Evolutionary conservation across 1,139 yeast genomes (phyloP), one percentile per base, ranked within the genome.

Genomic region (Wickerhamiella infanticola): DNA sequence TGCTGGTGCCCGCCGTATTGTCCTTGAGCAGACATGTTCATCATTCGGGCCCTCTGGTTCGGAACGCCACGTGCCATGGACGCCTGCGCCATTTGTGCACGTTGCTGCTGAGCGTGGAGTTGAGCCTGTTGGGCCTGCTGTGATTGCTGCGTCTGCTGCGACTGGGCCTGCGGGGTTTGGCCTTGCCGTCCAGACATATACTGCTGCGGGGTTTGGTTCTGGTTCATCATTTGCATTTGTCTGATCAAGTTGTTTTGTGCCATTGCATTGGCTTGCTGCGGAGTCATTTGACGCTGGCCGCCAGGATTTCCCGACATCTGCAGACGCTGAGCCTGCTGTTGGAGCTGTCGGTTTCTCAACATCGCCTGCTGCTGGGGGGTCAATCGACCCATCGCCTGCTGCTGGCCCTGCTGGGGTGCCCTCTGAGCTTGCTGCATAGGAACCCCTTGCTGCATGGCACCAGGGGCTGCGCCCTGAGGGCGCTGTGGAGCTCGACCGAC

Each of bases 331-430:
- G 13, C 42, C 37, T 35, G 41, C 35, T 23, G 40, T 31, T n/a
- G 33, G 24, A 24, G 33, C 11, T 29, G 33, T 7, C 33, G 33
- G 40, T 31, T 24, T 39, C 44, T 40, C 35, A 37, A 40, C 33
- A 18, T 43, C 40, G 39, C 41, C 42, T 29, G 43, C 26, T 23
- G 44, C 42, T 45, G 51, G 41, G 44, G 49, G 23, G 45, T 45
- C 36, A 24, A 44, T 24, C 37, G 42, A 8, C 26, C 41, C 23
- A 13, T 27, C 5, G 45, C 44, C 40, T 46, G 39, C 36, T 50
- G 55, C 35, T 52, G 56, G 24, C 51, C 52, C 35, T 51, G 58
- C 7, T 11, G 23, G 13, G 42, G 51, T 8, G 50, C 50, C 45
- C 53, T 59, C 42, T 50, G 53, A 7, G 48, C 47, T 27, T 46